phyloP scores from a whole-genome alignment of 2,329 filamentous ascomycete genomes.

The Calonectria pauciramosa region DNA sequence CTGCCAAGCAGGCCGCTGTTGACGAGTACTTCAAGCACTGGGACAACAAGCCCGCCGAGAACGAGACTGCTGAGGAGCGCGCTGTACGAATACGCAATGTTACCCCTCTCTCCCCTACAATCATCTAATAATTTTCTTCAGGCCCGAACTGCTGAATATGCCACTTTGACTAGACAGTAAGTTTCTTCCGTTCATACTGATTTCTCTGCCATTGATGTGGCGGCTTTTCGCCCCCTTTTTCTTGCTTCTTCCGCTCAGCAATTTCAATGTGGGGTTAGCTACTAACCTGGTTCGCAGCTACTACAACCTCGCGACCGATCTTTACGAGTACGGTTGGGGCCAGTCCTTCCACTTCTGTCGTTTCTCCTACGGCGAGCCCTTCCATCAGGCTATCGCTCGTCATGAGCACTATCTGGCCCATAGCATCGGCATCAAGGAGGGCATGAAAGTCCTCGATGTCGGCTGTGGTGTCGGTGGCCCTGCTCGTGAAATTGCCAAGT shows the following conservation, averaged over 20 bases:
- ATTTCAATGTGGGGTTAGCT: not conserved
- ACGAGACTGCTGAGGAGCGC: slow-evolving; percentile 87
- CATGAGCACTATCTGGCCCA: slow-evolving; percentile 98
- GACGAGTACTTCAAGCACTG: slow-evolving; percentile 98
- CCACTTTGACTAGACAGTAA: slow-evolving; percentile 91
- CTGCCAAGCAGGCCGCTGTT: slow-evolving; percentile 83
- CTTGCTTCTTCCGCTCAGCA: not conserved
- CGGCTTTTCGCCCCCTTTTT: not conserved
- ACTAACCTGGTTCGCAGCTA: slow-evolving; percentile 69
- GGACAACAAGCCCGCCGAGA: slow-evolving; percentile 84
- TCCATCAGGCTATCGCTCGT: slow-evolving; percentile 91
- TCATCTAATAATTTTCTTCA: slow-evolving; percentile 52
- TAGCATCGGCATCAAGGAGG: slow-evolving; percentile 86
- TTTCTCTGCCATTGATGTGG: slow-evolving; percentile 1
- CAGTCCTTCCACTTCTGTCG: slow-evolving; percentile 98
- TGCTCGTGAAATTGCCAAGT: slow-evolving; percentile 95
- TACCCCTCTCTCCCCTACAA: slow-evolving; percentile 32
- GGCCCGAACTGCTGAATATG: slow-evolving; percentile 89
- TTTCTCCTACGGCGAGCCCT: slow-evolving; percentile 87
- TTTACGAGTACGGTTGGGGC: slow-evolving; percentile 98
- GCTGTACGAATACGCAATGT: slow-evolving; percentile 68
- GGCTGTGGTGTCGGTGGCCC: slow-evolving; percentile 97
- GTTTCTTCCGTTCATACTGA: slow-evolving; percentile 49
- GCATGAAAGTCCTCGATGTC: slow-evolving; percentile 93
- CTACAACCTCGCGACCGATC: slow-evolving; percentile 96